Conservation (phyloP, 2,329 filamentous ascomycete species). For the Aspergillus alliaceus region DNA sequence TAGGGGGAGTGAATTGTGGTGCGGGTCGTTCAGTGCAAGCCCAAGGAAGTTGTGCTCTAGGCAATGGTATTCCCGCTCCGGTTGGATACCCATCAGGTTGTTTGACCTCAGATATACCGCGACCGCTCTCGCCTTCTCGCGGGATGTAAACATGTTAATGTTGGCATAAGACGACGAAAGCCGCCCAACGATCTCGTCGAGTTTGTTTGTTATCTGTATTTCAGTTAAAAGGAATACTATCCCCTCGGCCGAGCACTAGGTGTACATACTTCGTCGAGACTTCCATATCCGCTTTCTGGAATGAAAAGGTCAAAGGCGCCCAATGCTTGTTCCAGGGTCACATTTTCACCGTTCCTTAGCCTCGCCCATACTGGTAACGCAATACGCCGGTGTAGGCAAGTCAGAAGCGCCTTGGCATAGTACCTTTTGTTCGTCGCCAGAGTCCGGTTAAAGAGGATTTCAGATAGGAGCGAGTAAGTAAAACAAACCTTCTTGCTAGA, state of each 20-base stretch:
- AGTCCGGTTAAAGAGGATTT: background rate
- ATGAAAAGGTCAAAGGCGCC: constrained; percentile 90
- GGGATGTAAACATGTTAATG: constrained; percentile 59
- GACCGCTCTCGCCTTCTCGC: constrained; percentile 67
- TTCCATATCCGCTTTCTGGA: constrained; percentile 68
- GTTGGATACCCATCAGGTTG: constrained; percentile 69
- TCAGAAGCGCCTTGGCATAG: constrained; percentile 72
- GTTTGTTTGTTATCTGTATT: constrained; percentile 58
- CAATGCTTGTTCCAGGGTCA: constrained; percentile 70
- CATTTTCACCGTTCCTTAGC: constrained; percentile 51
- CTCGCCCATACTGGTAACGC: constrained; percentile 76
- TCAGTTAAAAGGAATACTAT: constrained; percentile 12
- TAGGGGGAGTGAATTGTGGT: constrained; percentile 79
- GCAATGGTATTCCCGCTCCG: constrained; percentile 70
- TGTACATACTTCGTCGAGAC: constrained; percentile 66
- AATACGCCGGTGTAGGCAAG: constrained; percentile 75
- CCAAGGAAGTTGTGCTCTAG: constrained; percentile 87
- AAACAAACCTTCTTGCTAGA: constrained; percentile 64
- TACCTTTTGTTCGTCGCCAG: constrained; percentile 54
- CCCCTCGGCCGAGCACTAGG: background rate
- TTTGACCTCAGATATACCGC: constrained; percentile 68
- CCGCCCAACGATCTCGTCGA: constrained; percentile 63
- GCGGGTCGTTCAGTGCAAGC: constrained; percentile 69
- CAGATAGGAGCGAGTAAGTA: background rate
- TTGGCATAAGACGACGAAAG: constrained; percentile 57